Evolutionary conservation across 345 rosid species (phyloP).

Genomic region (Viola odorata): DNA sequence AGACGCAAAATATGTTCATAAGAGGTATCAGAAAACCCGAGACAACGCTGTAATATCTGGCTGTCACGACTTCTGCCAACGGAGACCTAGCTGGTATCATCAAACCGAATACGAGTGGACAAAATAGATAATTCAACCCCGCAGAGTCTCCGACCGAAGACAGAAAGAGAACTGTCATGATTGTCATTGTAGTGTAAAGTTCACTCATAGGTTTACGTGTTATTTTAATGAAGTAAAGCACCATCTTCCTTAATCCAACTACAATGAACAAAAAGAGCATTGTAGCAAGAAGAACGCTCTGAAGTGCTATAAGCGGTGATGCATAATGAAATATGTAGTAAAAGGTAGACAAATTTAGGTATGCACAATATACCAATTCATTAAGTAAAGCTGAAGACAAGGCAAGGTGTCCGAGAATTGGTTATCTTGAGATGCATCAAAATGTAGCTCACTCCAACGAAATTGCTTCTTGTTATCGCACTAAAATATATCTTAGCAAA

Average conservation of each 20-base stretch:
- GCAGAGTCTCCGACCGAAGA: constrained; percentile 19
- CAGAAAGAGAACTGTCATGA: constrained; percentile 4
- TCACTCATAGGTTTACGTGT: constrained; percentile 23
- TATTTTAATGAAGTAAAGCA: constrained; percentile 18
- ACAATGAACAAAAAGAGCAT: neutral
- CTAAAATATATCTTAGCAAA: neutral
- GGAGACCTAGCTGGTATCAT: constrained; percentile 33
- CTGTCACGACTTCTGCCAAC: constrained; percentile 19
- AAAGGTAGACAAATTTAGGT: neutral
- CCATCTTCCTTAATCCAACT: constrained; percentile 2
- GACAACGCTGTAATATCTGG: constrained; percentile 20
- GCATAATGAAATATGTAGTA: neutral
- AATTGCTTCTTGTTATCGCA: constrained; percentile 4
- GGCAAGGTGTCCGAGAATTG: constrained; percentile 35
- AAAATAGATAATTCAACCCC: constrained; percentile 19
- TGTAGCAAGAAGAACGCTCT: neutral
- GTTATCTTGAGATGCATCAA: constrained; percentile 32
- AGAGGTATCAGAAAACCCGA: constrained; percentile 29
- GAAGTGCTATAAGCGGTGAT: neutral
- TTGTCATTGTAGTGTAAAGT: neutral
- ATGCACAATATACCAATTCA: constrained; percentile 4
- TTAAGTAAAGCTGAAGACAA: constrained; percentile 27
- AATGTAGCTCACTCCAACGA: neutral
- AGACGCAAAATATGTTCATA: constrained; percentile 9
- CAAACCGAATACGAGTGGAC: constrained; percentile 28